Base-by-base conservation (phyloP, 305 asterid species). In the Nicotiana rustica region DNA sequence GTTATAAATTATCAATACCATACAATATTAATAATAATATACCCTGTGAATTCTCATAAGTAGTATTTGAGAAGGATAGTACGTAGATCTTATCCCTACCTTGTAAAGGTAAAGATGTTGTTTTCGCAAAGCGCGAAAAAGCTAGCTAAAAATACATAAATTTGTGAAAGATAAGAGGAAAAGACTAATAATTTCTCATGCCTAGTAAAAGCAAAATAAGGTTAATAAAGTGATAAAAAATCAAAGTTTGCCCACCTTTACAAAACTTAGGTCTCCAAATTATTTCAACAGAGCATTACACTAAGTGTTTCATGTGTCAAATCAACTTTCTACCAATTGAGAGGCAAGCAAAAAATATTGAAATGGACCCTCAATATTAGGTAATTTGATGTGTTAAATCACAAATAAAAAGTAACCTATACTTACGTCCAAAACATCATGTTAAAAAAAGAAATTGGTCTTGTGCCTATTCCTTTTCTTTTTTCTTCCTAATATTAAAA, bases 401-500 rank as follows among this genome's bases (percentile, higher is more conserved):
- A 75, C 44, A 75, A 25, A 29, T 4, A 75, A 14, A 75, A 75
- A 52, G 47, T 25, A 73, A 73, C 29, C 18, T 52, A 25, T 75
- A 64, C 65, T 75, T 52, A 15, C 47, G 47, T 25, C 80, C 80
- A 75, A 52, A 75, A 75, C 60, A 73, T 73, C 64, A 73, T 49
- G 15, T 25, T 49, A 47, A 71, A 25, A 73, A 49, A 31, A 14
- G 1, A 29, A 29, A 21, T 21, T 14, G 25, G 4, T 73, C 44
- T 75, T 75, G 65, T 29, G 21, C 65, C 47, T 7, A 0, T 75
- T 8, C 49, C 38, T 47, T 3, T 52, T 49, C 29, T 12, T 61
- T 18, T 8, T 52, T 4, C 65, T 47, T 49, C 10, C 65, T 52
- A 75, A 52, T 49, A 0, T 73, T 29, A 52, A 75, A 49, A 7